Evolutionary conservation across 306 rosid genomes (phyloP), one percentile per base, ranked within the genome.

Genomic region (Carpinus fangiana): DNA sequence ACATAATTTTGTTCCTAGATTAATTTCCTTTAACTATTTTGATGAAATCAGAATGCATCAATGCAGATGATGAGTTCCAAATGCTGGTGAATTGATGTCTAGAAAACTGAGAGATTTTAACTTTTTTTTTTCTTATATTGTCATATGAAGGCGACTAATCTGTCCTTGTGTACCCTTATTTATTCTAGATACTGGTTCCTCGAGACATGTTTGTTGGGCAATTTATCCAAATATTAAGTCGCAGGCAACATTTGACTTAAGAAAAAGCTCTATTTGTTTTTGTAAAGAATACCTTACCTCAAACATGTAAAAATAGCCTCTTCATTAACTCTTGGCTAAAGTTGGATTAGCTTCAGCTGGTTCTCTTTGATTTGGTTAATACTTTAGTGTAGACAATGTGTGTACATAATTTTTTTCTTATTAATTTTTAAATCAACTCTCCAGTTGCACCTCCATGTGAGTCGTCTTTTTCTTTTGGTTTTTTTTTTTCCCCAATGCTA

Each of bases 231-330:
- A 66, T 93, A 69, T 83, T 93, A 76, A 91, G 93, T 84, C 82
- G 84, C 78, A 87, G 97, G 83, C 86, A 91, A 68, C 78, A 67
- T 31, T 77, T 93, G 85, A 56, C 85, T 51, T 84, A 90, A n/a
- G 93, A 96, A 73, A 93, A 93, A 84, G 97, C 98, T 54, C 81
- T 93, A 43, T 91, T 93, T 81, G 85, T 91, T 56, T 91, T 93
- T 86, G 93, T 91, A 47, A 84, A 90, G 78, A 91, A 88, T 85
- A 90, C 94, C 2, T 86, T 91, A 36, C 97, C 97, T 59, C 97
- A 89, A 80, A 93, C 97, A 75, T 87, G 98, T 93, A 82, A 81
- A 60, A 57, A 7, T 51, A 71, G 9, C 17, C 73, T 31, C 53
- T 26, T 60, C 55, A 5, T 47, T 34, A n/a, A 53, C 52, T 50